A percentile compares a stretch with the other conserved stretches of the same genome.
phyloP scores from a whole-genome alignment of 306 rosid species.

The Glycine tomentella region DNA sequence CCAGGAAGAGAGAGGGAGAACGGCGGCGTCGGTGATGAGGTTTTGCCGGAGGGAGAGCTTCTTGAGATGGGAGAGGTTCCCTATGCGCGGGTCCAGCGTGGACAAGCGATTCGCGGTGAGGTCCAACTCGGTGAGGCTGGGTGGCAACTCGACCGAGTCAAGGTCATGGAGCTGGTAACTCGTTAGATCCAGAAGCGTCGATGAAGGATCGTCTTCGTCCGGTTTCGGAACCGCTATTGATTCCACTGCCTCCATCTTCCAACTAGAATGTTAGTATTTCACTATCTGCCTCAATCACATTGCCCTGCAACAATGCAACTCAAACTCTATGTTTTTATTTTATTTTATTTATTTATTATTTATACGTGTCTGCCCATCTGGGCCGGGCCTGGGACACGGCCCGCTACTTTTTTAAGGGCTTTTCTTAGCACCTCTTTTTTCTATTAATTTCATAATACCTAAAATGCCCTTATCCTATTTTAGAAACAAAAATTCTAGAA shows the following conservation, averaged over 20 bases:
- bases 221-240: constrained; percentile 26
- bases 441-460: neutral
- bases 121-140: constrained; percentile 82
- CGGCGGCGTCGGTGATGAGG: constrained; percentile 72
- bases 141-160: constrained; percentile 73
- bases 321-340: neutral
- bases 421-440: neutral
- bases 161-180: constrained; percentile 88
- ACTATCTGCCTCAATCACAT: constrained; percentile 6
- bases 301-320: neutral
- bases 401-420: neutral
- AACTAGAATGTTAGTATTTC: neutral
- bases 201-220: constrained; percentile 57
- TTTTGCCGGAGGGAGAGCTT: constrained; percentile 92
- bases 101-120: constrained; percentile 86
- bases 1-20: constrained; percentile 75
- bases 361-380: neutral
- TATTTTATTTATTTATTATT: neutral
- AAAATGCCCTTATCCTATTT: neutral
- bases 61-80: constrained; percentile 65
- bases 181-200: constrained; percentile 78
- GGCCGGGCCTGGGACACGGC: neutral
- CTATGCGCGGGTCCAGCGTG: constrained; percentile 80
- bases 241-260: constrained; percentile 37
- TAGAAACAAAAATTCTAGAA: no score